phyloP scores from a whole-genome alignment of 164 flowering plant species.

The Vitis labrusca region DNA sequence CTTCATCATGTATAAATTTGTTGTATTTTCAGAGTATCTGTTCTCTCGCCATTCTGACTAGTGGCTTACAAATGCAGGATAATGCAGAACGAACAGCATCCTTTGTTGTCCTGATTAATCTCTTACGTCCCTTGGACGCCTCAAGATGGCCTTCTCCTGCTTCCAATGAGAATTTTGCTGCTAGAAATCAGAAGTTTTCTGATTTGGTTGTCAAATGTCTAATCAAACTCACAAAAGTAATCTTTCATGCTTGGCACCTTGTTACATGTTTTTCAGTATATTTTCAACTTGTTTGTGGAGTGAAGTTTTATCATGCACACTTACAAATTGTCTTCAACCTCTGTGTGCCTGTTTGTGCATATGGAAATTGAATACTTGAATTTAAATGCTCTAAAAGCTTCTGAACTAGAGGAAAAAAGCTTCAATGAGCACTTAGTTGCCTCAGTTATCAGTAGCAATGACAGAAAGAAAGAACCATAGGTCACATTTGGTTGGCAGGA shows the following conservation, averaged over 20 bases:
- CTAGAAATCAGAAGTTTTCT: conserved; percentile 90
- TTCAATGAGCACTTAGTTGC: no score
- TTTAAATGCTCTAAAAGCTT: no score
- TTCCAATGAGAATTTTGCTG: conserved; percentile 57
- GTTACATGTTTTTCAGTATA: neutral
- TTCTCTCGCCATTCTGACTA: conserved; percentile 7
- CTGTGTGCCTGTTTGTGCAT: no score
- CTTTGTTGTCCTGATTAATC: conserved; percentile 88
- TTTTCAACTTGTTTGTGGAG: neutral
- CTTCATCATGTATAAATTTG: neutral
- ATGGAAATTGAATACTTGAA: no score
- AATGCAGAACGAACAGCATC: conserved; percentile 97
- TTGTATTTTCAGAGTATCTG: neutral
- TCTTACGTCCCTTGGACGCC: conserved; percentile 88
- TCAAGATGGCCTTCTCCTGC: conserved; percentile 93
- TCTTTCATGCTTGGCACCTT: neutral
- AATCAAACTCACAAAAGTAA: conserved; percentile 92
- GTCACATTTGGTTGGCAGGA: no score
- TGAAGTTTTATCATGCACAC: neutral
- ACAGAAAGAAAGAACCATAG: no score
- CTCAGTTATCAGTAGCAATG: no score
- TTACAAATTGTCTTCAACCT: neutral
- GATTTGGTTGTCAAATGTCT: conserved; percentile 97
- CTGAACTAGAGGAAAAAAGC: no score
- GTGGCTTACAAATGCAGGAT: conserved; percentile 58